Evolutionary conservation across 2,329 filamentous ascomycete species (phyloP), one percentile per base, ranked within the genome.

Genomic region (Hymenoscyphus repandus): DNA sequence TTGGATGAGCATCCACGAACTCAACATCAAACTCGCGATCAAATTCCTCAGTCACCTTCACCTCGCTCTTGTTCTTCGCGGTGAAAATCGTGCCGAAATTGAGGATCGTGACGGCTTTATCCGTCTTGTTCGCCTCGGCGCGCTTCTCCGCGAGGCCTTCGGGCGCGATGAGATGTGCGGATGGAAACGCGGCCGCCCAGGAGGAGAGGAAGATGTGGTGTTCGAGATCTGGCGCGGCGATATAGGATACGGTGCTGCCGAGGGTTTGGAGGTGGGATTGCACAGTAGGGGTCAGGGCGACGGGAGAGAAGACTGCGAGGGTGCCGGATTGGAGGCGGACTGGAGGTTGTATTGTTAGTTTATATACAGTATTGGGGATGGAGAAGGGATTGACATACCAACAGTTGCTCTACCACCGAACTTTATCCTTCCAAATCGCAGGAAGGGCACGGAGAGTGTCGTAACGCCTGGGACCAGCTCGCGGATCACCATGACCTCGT

Each of bases 131-230:
- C 37, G 67, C 69, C 52, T 78, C 76, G 52, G 79, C 78, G 37
- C 92, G 85, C 72, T 96, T 95, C 70, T 91, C 89, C 18, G 82
- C 83, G 1, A 99, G 80, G 0, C 88, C 89, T 62, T 92, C 85
- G 1, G 89, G 87, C 1, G 84, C 92, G 62, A 97, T 79, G 43
- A 99, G 77, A 62, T 85, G 83, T 31, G 92, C 91, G 38, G 78
- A 68, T 0, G 92, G 91, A 67, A 82, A 97, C 22, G 82, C 87
- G 44, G 79, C 73, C 62, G 87, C 82, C 92, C 93, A 99, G 44
- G 88, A 77, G 0, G 87, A 85, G 48, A 99, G 68, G 74, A 93
- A 95, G 67, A 99, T 89, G 77, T 99, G 93, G 70, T 99, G 93
- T 73, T 99, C 90, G 47, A 88, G 77, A 68, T 99, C 93, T 1